These are phyloP conservation scores for Fusarium globosum DNA, from an alignment of 2,329 filamentous ascomycete species.

Conservation along the genomic window DNA sequence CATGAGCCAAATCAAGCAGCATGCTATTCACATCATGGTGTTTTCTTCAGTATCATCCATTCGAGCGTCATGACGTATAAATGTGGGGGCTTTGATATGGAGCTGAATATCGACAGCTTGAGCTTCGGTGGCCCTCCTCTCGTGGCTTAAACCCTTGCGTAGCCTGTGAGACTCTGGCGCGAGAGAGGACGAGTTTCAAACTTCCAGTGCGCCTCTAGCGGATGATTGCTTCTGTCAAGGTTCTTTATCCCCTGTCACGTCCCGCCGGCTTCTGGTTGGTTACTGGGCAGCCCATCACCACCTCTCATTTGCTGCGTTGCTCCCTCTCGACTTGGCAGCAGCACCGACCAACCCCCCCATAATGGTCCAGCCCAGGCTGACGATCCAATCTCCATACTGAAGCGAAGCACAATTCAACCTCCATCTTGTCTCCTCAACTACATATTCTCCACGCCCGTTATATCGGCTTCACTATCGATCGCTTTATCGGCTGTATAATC, in stretches of 20 bases:
- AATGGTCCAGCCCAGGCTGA: constrained; percentile 40
- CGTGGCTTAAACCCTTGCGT: constrained; percentile 36
- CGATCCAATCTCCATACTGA: constrained; percentile 40
- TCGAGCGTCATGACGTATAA: constrained; percentile 21
- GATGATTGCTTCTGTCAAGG: constrained; percentile 37
- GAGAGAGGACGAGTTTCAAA: constrained; percentile 6
- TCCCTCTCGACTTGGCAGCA: constrained; percentile 38
- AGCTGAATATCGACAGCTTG: constrained; percentile 22
- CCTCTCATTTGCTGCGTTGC: constrained; percentile 31
- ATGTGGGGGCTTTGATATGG: constrained; percentile 19
- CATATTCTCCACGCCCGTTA: constrained; percentile 5
- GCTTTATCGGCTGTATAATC: constrained; percentile 10
- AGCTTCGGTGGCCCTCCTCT: constrained; percentile 5
- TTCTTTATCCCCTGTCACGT: constrained; percentile 15
- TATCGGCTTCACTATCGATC: constrained; percentile 22
- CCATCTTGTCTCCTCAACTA: constrained; percentile 28
- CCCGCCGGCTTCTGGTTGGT: constrained; percentile 39
- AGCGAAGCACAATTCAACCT: constrained; percentile 33
- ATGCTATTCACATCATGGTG: background rate
- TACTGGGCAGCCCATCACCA: constrained; percentile 5
- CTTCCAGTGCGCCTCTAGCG: constrained; percentile 27
- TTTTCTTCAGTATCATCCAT: background rate
- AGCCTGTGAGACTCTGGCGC: constrained; percentile 8
- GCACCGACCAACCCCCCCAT: constrained; percentile 42
- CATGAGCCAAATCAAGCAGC: background rate